Conservation (phyloP, 148 eudicot genomes). For the Salicornia ramosissima region DNA sequence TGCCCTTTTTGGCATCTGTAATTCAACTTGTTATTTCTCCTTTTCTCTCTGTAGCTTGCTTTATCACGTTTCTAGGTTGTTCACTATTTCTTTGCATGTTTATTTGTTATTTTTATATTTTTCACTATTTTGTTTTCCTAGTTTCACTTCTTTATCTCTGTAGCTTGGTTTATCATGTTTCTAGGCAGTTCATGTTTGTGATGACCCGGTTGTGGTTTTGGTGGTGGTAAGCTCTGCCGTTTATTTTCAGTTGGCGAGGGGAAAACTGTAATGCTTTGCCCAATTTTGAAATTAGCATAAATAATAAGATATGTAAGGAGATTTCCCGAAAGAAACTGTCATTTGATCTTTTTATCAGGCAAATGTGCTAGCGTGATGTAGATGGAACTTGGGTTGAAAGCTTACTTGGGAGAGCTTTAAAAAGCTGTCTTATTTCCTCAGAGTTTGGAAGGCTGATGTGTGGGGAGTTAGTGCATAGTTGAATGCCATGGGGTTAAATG, state of each 20-base stretch:
- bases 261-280: not conserved
- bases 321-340: not conserved
- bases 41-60: not conserved
- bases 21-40: slow-evolving; percentile 7
- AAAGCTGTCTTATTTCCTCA: not conserved
- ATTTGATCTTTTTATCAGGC: not conserved
- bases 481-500: not conserved
- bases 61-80: slow-evolving; percentile 8
- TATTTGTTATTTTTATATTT: not conserved
- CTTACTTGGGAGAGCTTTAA: not conserved
- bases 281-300: not conserved
- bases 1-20: slow-evolving; percentile 19
- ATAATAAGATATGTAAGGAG: not conserved
- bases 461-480: not conserved
- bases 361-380: not conserved
- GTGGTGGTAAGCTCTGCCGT: not conserved
- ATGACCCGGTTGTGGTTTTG: not conserved
- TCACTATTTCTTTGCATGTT: slow-evolving; percentile 15
- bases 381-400: not conserved
- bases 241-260: not conserved
- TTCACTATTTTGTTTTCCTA: too few relatives aligned
- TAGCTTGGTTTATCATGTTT: too few relatives aligned
- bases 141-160: too few relatives aligned
- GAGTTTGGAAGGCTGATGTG: not conserved
- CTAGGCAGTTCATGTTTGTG: too few relatives aligned